Conservation (phyloP, 176 grass and related monocot species). For the Canna indica region DNA sequence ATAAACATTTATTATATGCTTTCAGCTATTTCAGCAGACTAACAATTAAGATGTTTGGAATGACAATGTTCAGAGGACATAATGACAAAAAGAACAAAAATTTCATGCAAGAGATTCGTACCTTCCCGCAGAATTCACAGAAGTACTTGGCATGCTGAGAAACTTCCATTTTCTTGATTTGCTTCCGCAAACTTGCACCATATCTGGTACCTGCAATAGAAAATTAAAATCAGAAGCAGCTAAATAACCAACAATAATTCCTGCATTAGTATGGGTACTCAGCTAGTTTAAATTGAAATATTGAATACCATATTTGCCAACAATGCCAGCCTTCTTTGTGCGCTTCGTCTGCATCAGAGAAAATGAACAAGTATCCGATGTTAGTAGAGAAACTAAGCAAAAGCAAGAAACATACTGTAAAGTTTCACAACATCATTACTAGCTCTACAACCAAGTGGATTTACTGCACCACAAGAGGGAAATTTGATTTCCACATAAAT, state of each 20-base stretch:
- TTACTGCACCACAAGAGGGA: too few relatives aligned
- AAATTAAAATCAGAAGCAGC: neutral
- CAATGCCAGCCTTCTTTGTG: conserved; percentile 14
- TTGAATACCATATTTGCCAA: conserved; percentile 9
- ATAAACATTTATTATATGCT: too few relatives aligned
- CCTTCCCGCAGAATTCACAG: conserved; percentile 13
- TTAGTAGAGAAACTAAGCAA: neutral
- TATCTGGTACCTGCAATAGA: conserved; percentile 11
- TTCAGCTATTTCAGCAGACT: neutral
- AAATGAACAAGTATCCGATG: neutral
- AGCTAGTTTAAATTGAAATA: neutral
- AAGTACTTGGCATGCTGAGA: conserved; percentile 18
- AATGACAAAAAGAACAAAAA: too few relatives aligned
- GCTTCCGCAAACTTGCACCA: conserved; percentile 13
- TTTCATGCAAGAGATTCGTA: neutral
- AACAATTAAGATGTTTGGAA: neutral
- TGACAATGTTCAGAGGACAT: neutral
- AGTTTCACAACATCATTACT: too few relatives aligned
- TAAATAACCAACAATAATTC: neutral
- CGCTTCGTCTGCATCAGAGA: conserved; percentile 4
- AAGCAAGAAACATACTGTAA: too few relatives aligned
- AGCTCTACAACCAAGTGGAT: too few relatives aligned
- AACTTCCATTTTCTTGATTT: conserved; percentile 19
- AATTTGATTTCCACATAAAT: too few relatives aligned
- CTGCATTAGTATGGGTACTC: neutral